A percentile compares a stretch with the other conserved stretches of the same genome.
These are phyloP conservation scores for Ascochyta clinopodiicola DNA, from an alignment of 2,329 filamentous ascomycete genomes.

Conservation along the genomic window DNA sequence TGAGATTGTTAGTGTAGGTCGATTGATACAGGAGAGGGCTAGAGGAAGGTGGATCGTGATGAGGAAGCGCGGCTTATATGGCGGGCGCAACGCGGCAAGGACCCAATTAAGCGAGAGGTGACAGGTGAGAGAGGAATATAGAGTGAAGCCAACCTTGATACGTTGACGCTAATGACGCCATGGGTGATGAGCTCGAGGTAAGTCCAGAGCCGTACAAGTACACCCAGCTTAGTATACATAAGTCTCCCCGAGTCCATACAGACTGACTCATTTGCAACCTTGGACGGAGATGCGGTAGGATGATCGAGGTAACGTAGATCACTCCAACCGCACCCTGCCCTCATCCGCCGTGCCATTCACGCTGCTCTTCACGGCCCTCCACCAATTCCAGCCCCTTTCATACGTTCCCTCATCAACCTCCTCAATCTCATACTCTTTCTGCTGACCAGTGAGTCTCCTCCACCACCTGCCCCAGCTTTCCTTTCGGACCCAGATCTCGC, in stretches of 20 bases:
- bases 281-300: background rate
- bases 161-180: background rate
- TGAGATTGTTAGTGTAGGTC: background rate
- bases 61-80: background rate
- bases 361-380: constrained; percentile 20
- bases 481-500: constrained; percentile 41
- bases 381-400: constrained; percentile 32
- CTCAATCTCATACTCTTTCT: constrained; percentile 33
- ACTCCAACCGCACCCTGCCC: constrained; percentile 12
- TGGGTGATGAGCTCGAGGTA: background rate
- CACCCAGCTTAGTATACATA: background rate
- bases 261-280: background rate
- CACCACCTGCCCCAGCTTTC: constrained; percentile 41
- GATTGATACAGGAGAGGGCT: background rate
- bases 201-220: background rate
- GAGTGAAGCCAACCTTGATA: background rate
- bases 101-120: background rate
- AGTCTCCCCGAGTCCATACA: background rate
- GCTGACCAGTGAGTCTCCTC: constrained; percentile 29
- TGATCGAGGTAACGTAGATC: background rate
- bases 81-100: background rate
- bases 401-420: constrained; percentile 37
- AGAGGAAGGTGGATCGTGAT: background rate
- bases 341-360: constrained; percentile 8
- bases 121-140: background rate